Evolutionary conservation across 108 stramenopile genomes (phyloP).

Genomic region (Nitzschia sp.): DNA sequence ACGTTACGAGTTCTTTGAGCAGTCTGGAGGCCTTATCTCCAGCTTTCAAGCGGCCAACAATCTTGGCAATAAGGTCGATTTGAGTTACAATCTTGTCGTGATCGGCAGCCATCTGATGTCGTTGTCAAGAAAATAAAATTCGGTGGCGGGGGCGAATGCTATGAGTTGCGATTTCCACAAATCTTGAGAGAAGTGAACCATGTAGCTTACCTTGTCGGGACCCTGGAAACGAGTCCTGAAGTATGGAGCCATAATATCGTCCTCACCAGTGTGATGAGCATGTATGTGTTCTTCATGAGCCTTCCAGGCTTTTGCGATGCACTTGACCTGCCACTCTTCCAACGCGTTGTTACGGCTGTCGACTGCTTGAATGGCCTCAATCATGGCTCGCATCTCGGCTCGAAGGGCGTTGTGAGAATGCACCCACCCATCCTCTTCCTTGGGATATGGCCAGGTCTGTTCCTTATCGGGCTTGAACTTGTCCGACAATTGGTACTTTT

Average conservation of each 20-base stretch:
- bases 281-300: constrained; percentile 39
- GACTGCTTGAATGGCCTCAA: constrained; percentile 25
- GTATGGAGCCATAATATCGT: constrained; percentile 44
- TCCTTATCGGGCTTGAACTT: constrained; percentile 46
- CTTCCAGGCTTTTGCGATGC: constrained; percentile 29
- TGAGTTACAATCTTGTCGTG: constrained; percentile 37
- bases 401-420: constrained; percentile 49
- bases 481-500: constrained; percentile 25
- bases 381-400: constrained; percentile 30
- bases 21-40: constrained; percentile 30
- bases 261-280: constrained; percentile 48
- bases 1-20: constrained; percentile 14
- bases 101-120: constrained; percentile 19
- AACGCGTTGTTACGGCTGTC: constrained; percentile 1
- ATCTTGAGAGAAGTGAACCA: too few species aligned
- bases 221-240: constrained; percentile 34
- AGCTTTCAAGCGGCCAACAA: constrained; percentile 29
- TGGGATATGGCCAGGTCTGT: constrained; percentile 39
- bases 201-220: constrained; percentile 35
- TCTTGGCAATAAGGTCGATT: constrained; percentile 26
- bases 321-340: constrained; percentile 31
- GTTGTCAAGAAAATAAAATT: not conserved
- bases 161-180: not conserved
- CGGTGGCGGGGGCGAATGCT: too few species aligned
- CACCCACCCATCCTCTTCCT: constrained; percentile 43